These are phyloP conservation scores for Lichtheimia corymbifera DNA, from an alignment of 371 early-diverging fungal species.

Conservation along the genomic window DNA sequence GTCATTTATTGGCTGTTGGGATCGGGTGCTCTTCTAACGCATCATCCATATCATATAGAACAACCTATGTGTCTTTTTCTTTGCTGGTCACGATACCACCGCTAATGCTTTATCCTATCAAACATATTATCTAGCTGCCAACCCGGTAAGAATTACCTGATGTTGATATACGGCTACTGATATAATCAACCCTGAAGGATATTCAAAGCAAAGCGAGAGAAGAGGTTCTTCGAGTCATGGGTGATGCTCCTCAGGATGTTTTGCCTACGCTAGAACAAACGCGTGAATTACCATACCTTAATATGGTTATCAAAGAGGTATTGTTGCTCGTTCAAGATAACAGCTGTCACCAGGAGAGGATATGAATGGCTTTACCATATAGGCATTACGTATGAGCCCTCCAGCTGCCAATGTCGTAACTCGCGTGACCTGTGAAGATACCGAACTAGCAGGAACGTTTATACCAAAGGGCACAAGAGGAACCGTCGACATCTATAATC, in stretches of 20 bases:
- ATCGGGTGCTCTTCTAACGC: slow-evolving; percentile 6
- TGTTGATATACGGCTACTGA: not conserved
- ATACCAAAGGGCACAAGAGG: slow-evolving; percentile 43
- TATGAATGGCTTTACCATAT: not conserved
- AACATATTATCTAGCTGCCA: slow-evolving; percentile 22
- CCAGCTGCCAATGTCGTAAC: slow-evolving; percentile 15
- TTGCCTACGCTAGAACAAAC: slow-evolving; percentile 40
- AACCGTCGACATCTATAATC: slow-evolving; percentile 24
- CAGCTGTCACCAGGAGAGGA: not conserved
- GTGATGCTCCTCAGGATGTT: slow-evolving; percentile 34
- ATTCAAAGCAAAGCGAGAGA: slow-evolving; percentile 47
- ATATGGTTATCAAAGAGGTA: slow-evolving; percentile 37
- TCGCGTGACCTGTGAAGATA: slow-evolving; percentile 19
- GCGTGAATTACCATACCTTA: slow-evolving; percentile 41
- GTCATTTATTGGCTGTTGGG: not conserved
- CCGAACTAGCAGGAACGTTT: slow-evolving; percentile 24
- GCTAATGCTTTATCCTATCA: slow-evolving; percentile 18
- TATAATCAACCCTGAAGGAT: slow-evolving; percentile 8
- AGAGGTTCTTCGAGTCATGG: slow-evolving; percentile 49
- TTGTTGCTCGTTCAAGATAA: not conserved
- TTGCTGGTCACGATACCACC: slow-evolving; percentile 25
- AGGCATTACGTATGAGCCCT: slow-evolving; percentile 40
- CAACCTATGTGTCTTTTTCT: not conserved
- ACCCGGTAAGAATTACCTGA: slow-evolving; percentile 16
- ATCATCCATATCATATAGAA: slow-evolving; percentile 4